Evolutionary conservation across 2,329 filamentous ascomycete genomes (phyloP), one percentile per base, ranked within the genome.

Genomic region (Xylariales sp.): DNA sequence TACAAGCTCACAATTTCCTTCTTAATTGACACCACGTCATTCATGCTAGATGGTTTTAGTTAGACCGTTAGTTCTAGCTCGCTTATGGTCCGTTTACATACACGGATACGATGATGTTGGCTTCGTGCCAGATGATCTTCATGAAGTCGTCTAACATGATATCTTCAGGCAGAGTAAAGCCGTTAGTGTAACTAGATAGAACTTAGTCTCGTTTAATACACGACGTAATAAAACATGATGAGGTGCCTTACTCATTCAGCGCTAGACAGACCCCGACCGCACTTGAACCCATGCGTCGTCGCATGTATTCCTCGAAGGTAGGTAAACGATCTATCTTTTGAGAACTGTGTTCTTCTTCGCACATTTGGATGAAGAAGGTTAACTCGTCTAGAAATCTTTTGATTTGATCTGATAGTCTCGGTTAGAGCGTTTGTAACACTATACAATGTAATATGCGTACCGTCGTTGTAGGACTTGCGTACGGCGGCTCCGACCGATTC

Each of bases 21-120:
- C 14, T 68, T 62, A 5, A 68, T 46, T 6, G 66, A 68, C 1
- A 62, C 18, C 2, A 65, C 34, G 36, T 68, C 57, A 28, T 68
- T 68, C 30, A 48, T 49, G 5, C 66, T 68, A 10, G 2, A 32
- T 12, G 53, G 32, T 2, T n/a, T 50, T 18, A 46, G 57, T n/a
- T 16, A 23, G 23, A 10, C n/a, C 0, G 12, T 12, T 50, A 16
- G 7, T 16, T n/a, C 2, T 18, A 7, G 23, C 9, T 4, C 2
- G 16, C 36, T 10, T 7, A n/a, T n/a, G 28, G 34, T 2, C 1
- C 28, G 12, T 39, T 23, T 16, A 41, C 23, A 68, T 41, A 41
- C 65, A 14, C 50, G 8, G 53, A 58, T 28, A 65, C 59, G 3
- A 68, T 65, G 3, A 68, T 28, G 14, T 62, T 68, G 1, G 61